Base-by-base conservation (phyloP, 139 green algal genomes). In the Tetradesmus lagerheimii region DNA sequence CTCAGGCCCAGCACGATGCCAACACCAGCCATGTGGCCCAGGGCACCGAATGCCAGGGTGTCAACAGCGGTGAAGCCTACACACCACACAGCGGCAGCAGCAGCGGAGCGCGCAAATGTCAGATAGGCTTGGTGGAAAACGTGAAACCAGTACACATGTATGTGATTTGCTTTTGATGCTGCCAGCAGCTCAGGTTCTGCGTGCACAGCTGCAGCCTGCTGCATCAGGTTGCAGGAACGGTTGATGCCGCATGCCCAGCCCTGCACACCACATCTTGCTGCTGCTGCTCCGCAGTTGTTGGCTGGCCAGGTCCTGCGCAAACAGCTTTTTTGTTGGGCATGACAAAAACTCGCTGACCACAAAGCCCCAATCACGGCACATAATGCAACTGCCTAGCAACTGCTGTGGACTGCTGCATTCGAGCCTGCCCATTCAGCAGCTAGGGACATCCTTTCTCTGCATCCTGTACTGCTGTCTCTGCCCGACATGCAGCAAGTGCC, bases 41-140 rank as follows among this genome's bases (percentile, higher is more conserved):
- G 90, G 27, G 95, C 93, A 62, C 97, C 97, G 67, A 96, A 95
- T 27, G 95, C 96, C 41, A 99, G 92, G 43, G 97, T 95, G 88
- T 99, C 97, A 20, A 96, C 94, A 34, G 92, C 93, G 43, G 98
- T 99, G 96, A 99, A 99, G 82, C 97, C 96, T 97, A 94, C 87
- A 79, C 29, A 85, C 62, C n/a, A 45, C 4, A 25, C 14, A 38
- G 2, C 5, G 62, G 37, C 35, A 53, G 38, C 29, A 82, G 23
- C 84, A 89, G 66, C 41, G 39, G 27, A 89, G 2, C 31, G 77
- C 5, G 78, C 39, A 39, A 47, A 8, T 6, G 5, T 27, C 34
- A 45, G 25, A 34, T 79, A 79, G 31, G 8, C 2, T 18, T 64
- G 39, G 11, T 20, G 25, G 2, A 64, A 4, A 16, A 57, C 20